Evolutionary conservation across 169 alveolate genomes (phyloP), one percentile per base, ranked within the genome.

Genomic region (Plasmodium fragile): DNA sequence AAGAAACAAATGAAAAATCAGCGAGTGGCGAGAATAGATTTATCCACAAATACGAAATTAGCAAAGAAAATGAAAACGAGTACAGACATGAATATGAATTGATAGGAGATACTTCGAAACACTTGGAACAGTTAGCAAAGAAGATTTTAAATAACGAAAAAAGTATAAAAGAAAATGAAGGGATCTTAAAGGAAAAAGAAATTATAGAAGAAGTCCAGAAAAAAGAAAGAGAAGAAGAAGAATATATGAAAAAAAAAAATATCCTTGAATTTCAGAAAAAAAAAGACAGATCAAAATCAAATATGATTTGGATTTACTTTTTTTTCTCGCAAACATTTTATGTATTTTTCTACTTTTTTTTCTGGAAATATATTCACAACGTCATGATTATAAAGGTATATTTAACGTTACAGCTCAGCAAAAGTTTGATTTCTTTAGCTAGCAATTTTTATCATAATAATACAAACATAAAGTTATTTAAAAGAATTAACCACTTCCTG

Each of bases 191-290:
- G 81, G 93, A 87, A 87, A 87, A 87, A 69, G 90, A 87, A 87
- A 53, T 72, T 87, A 87, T 87, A 78, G 93, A 87, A 8, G 82
- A 78, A 39, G 78, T 87, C 39, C 81, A 87, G 81, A 53, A 79
- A 87, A 79, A 87, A 87, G 90, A 87, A 87, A 87, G 70, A 87
- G 89, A 87, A 78, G 93, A 87, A 55, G 93, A 87, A 72, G 93
- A 87, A 87, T 78, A 78, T 87, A 87, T 87, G 93, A 87, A 87
- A 78, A 65, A 22, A 79, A 78, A 78, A 78, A 87, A 71, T 77
- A 30, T 30, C 45, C 39, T 41, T 30, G 81, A 87, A 22, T 39
- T 55, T 25, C 70, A 87, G 52, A 87, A 87, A 87, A 87, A 45
- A 55, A 87, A 65, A 28, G 55, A 59, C 41, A 77, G 16, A 22